Conservation (phyloP, 2,329 filamentous ascomycete genomes). For the Exophiala aquamarina region DNA sequence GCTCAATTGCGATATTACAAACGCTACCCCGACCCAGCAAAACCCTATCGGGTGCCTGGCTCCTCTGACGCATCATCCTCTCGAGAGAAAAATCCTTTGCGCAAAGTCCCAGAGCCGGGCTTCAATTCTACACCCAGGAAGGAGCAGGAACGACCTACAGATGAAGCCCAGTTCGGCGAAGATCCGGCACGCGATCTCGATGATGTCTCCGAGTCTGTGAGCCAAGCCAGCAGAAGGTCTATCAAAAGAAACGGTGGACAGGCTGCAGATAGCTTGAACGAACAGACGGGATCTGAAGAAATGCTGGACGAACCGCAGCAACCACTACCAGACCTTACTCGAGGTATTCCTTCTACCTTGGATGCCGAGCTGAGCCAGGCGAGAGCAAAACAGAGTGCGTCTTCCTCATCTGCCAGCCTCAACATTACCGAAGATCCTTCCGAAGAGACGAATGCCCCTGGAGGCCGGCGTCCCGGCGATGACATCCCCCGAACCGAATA, state of each 20-base stretch:
- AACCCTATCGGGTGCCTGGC: not conserved
- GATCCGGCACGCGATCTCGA: conserved; percentile 19
- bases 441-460: conserved; percentile 49
- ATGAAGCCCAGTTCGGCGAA: conserved; percentile 12
- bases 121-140: conserved; percentile 5
- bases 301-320: conserved; percentile 47
- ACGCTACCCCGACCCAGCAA: conserved; percentile 31
- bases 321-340: conserved; percentile 85
- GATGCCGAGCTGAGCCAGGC: conserved; percentile 66
- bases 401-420: conserved; percentile 37
- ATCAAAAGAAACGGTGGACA: conserved; percentile 6
- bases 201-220: conserved; percentile 20
- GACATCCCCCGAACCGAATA: conserved; percentile 76
- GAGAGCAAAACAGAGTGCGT: conserved; percentile 37
- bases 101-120: conserved; percentile 14
- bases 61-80: not conserved
- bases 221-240: conserved; percentile 14
- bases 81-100: conserved; percentile 12
- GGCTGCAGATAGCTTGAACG: not conserved
- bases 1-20: conserved; percentile 40
- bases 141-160: conserved; percentile 2
- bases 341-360: conserved; percentile 89
- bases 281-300: not conserved
- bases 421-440: conserved; percentile 56
- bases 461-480: conserved; percentile 58